These are phyloP conservation scores for Lachancea fermentati DNA, from an alignment of 805 yeast species.

Conservation along the genomic window DNA sequence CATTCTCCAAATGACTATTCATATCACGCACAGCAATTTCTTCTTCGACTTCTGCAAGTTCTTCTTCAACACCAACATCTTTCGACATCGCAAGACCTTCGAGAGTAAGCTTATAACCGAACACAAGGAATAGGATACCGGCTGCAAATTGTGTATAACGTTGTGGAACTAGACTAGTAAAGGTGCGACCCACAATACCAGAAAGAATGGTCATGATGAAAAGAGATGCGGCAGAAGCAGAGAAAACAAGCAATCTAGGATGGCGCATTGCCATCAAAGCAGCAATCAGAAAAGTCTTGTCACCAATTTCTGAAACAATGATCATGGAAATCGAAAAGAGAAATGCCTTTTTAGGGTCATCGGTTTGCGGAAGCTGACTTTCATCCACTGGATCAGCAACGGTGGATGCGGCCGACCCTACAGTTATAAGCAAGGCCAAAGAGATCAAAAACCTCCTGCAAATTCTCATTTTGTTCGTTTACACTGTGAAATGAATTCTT, in stretches of 20 bases:
- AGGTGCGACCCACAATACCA: conserved; percentile 86
- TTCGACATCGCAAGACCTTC: conserved; percentile 84
- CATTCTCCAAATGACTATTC: conserved; percentile 42
- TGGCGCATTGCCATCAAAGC: conserved; percentile 98
- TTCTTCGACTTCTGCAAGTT: conserved; percentile 93
- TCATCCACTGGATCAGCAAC: conserved; percentile 4
- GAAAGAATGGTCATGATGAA: conserved; percentile 88
- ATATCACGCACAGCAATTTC: conserved; percentile 68
- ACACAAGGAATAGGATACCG: conserved; percentile 70
- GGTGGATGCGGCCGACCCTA: conserved; percentile 9
- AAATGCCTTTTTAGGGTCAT: conserved; percentile 41
- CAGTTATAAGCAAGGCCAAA: background rate
- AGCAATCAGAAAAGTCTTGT: conserved; percentile 93
- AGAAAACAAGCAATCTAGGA: conserved; percentile 75
- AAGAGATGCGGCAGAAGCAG: conserved; percentile 80
- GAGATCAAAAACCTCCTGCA: background rate
- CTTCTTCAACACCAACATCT: conserved; percentile 86
- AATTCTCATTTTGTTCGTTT: background rate
- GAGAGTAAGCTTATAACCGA: conserved; percentile 66
- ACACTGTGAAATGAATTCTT: no score
- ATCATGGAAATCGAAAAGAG: conserved; percentile 86
- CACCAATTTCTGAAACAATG: conserved; percentile 92
- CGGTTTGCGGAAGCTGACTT: conserved; percentile 8
- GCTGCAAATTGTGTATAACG: conserved; percentile 78
- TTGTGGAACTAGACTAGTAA: conserved; percentile 78